phyloP scores from a whole-genome alignment of 164 flowering plant species.

The Pachysandra terminalis region DNA sequence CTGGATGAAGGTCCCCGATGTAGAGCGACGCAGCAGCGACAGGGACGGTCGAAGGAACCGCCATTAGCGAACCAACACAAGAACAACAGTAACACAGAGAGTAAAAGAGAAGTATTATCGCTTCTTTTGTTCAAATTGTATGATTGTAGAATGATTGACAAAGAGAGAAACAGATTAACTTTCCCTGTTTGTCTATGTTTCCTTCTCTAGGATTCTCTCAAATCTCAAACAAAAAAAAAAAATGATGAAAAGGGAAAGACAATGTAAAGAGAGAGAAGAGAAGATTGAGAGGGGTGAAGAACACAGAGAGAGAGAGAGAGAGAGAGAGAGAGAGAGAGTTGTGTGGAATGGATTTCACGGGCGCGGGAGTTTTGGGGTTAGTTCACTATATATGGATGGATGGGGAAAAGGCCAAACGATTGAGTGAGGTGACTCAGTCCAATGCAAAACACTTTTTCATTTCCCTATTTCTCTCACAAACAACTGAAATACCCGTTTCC shows the following conservation, averaged over 20 bases:
- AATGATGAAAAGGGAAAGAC: not conserved
- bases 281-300: not conserved
- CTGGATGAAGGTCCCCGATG: conserved; percentile 81
- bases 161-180: no score
- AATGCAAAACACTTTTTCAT: no score
- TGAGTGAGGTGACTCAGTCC: not conserved
- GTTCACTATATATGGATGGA: not conserved
- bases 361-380: conserved; percentile 15
- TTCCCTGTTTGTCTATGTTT: no score
- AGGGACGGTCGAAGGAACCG: conserved; percentile 32
- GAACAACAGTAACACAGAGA: not conserved
- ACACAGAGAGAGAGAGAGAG: not conserved
- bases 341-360: conserved; percentile 17
- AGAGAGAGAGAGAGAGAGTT: conserved; percentile 1
- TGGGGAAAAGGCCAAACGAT: no score
- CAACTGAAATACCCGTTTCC: no score
- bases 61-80: conserved; percentile 24
- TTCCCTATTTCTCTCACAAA: no score
- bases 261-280: not conserved
- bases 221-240: no score
- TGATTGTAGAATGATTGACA: not conserved
- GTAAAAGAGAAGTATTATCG: not conserved
- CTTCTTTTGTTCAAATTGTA: not conserved
- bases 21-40: conserved; percentile 54
- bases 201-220: no score